A percentile compares a stretch with the other conserved stretches of the same genome.
phyloP scores from a whole-genome alignment of 352 stramenopile genomes.

The Globisporangium sylvaticum region DNA sequence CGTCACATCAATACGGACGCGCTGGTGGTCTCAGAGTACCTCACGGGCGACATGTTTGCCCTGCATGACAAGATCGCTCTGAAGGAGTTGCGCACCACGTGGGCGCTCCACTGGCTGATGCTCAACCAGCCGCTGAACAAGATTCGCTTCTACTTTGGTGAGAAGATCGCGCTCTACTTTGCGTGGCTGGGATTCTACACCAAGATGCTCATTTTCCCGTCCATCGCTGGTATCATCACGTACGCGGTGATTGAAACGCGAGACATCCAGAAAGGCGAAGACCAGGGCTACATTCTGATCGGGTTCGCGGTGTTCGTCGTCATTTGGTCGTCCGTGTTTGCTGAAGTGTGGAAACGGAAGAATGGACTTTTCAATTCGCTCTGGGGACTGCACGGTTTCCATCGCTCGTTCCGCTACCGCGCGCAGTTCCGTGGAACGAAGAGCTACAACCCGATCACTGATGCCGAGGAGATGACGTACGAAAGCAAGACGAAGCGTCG shows the following conservation, averaged over 20 bases:
- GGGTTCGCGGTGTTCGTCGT: conserved; percentile 83
- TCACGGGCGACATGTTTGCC: conserved; percentile 81
- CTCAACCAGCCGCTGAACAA: conserved; percentile 82
- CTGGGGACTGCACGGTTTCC: conserved; percentile 79
- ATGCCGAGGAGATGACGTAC: conserved; percentile 62
- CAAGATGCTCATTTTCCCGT: conserved; percentile 87
- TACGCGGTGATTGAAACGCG: conserved; percentile 55
- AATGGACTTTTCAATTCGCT: conserved; percentile 78
- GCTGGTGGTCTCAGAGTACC: conserved; percentile 43
- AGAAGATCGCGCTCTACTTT: conserved; percentile 91
- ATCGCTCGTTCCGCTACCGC: conserved; percentile 68
- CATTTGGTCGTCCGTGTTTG: conserved; percentile 85
- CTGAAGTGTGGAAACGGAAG: conserved; percentile 88
- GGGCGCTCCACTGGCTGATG: conserved; percentile 76
- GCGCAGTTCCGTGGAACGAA: conserved; percentile 84
- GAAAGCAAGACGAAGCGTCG: conserved; percentile 55
- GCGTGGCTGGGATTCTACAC: conserved; percentile 91
- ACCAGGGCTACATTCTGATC: conserved; percentile 69
- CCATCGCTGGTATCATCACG: conserved; percentile 75
- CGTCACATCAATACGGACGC: conserved; percentile 76
- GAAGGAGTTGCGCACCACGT: conserved; percentile 60
- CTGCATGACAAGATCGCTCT: conserved; percentile 78
- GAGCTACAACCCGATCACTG: conserved; percentile 63
- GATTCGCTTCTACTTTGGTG: conserved; percentile 90
- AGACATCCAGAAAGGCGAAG: conserved; percentile 31